A percentile compares a stretch with the other conserved stretches of the same genome.
These are phyloP conservation scores for Lactarius evosmus DNA, from an alignment of 768 basidiomycete genomes.

Conservation along the genomic window DNA sequence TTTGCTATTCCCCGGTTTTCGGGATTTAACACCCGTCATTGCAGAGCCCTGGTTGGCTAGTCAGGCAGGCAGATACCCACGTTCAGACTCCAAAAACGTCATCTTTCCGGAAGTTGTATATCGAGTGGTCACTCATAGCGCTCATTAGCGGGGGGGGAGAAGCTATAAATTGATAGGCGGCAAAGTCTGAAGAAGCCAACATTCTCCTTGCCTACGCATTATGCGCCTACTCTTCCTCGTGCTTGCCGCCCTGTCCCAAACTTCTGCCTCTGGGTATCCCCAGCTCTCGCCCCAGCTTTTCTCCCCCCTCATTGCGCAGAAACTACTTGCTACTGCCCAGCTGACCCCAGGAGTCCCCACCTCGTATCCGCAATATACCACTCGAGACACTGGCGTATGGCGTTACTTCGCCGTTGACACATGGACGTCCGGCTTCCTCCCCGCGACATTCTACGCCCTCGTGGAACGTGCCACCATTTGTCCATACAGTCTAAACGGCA, in stretches of 20 bases:
- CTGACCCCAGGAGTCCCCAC: conserved; percentile 40
- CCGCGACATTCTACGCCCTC: conserved; percentile 56
- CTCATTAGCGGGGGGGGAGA: neutral
- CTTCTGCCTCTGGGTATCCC: neutral
- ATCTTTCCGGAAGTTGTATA: neutral
- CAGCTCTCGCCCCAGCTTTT: conserved; percentile 50
- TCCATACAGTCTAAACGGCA: conserved; percentile 36
- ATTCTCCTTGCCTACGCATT: neutral
- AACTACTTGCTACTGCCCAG: conserved; percentile 55
- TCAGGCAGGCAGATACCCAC: neutral
- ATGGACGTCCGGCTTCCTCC: conserved; percentile 72
- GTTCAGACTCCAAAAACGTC: neutral
- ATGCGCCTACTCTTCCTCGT: neutral
- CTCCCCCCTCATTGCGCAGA: conserved; percentile 55
- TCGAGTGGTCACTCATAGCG: neutral
- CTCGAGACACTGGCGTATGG: conserved; percentile 49
- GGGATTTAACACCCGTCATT: no score
- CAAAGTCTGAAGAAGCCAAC: neutral
- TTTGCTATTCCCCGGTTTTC: no score
- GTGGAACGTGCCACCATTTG: conserved; percentile 53
- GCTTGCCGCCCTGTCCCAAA: neutral
- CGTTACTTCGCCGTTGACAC: conserved; percentile 50
- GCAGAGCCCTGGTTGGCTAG: neutral
- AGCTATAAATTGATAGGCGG: neutral
- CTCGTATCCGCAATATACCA: conserved; percentile 60